phyloP scores from a whole-genome alignment of 192 early-diverging fungal species.

The Coemansia sp. region DNA sequence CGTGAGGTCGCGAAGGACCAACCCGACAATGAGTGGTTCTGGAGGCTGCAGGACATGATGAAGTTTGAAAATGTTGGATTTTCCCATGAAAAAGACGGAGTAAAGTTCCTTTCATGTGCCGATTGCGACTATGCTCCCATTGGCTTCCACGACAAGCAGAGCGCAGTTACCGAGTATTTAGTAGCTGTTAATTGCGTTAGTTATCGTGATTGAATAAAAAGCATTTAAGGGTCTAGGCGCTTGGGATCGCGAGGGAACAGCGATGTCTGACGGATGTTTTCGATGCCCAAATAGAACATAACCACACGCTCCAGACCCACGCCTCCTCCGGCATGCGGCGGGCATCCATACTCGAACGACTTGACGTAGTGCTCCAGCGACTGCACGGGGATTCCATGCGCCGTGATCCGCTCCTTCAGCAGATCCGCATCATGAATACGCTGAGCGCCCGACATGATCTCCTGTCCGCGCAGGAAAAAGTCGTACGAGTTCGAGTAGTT shows the following conservation, averaged over 20 bases:
- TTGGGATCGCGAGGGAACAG: conserved; percentile 98
- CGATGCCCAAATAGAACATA: conserved; percentile 93
- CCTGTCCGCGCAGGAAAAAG: conserved; percentile 99
- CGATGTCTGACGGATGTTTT: conserved; percentile 87
- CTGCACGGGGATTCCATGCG: conserved; percentile 69
- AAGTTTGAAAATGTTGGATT: conserved; percentile 78
- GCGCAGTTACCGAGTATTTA: conserved; percentile 54
- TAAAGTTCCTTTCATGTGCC: conserved; percentile 71
- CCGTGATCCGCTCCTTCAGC: conserved; percentile 73
- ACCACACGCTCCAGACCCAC: conserved; percentile 95
- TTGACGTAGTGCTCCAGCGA: conserved; percentile 92
- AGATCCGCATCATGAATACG: conserved; percentile 91
- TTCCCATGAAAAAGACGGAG: conserved; percentile 56
- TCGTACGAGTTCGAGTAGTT: conserved; percentile 99
- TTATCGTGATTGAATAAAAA: conserved; percentile 34
- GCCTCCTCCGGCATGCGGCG: conserved; percentile 97
- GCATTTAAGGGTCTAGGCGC: conserved; percentile 75
- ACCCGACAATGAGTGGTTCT: conserved; percentile 41
- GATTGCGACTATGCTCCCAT: conserved; percentile 73
- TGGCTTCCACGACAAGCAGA: conserved; percentile 60
- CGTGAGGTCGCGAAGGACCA: neutral
- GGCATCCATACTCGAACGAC: conserved; percentile 93
- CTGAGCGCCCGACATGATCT: conserved; percentile 98
- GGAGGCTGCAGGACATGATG: conserved; percentile 65
- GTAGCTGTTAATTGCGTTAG: conserved; percentile 59